Evolutionary conservation across 805 yeast genomes (phyloP).

Genomic region (baker's yeast (Saccharomyces cerevisiae)): DNA sequence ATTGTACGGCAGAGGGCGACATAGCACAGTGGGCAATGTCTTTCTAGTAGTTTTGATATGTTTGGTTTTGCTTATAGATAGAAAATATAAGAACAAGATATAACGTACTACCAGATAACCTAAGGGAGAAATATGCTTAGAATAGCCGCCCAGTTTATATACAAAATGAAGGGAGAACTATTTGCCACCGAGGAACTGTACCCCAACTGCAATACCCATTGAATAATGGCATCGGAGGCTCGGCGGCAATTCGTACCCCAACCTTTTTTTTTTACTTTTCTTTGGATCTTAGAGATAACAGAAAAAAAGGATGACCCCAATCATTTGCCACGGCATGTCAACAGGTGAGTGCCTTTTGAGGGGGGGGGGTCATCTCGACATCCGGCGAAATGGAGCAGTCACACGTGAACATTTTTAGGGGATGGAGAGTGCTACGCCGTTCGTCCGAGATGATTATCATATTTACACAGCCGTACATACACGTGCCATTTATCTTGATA

Average conservation of each 20-base stretch:
- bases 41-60: not conserved
- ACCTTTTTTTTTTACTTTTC: not conserved
- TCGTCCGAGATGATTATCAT: not conserved
- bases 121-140: not conserved
- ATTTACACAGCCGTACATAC: not conserved
- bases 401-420: not conserved
- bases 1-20: slow-evolving; percentile 7
- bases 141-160: not conserved
- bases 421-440: not conserved
- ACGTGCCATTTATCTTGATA: not conserved
- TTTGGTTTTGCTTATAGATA: not conserved
- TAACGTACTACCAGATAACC: not conserved
- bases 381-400: not conserved
- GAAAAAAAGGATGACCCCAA: not conserved
- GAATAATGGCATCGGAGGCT: not conserved
- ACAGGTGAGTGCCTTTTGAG: not conserved
- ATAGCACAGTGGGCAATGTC: not conserved
- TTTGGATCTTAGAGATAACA: not conserved
- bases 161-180: not conserved
- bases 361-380: not conserved
- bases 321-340: not conserved
- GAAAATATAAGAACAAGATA: not conserved
- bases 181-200: not conserved
- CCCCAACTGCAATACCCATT: not conserved
- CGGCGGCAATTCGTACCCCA: not conserved